Percentiles rank a stretch among this genome's conserved stretches.
These are phyloP conservation scores for Chalciporus piperatus DNA, from an alignment of 768 basidiomycete species.

Conservation along the genomic window DNA sequence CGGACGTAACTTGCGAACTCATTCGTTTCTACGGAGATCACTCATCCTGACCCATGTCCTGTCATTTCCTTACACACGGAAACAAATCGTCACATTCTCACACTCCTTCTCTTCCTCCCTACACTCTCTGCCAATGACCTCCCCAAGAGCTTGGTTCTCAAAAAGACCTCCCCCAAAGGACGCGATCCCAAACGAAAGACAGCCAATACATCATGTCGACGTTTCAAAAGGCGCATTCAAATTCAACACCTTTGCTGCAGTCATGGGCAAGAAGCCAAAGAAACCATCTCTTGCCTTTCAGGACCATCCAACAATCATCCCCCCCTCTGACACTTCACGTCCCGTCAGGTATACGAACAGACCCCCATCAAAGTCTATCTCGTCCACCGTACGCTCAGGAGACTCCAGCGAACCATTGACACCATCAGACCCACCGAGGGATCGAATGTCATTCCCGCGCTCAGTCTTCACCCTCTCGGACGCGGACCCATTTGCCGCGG, in stretches of 20 bases:
- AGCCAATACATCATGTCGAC: constrained; percentile 12
- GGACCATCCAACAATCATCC: constrained; percentile 31
- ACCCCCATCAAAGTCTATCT: constrained; percentile 53
- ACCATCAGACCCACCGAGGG: constrained; percentile 42
- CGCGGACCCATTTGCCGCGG: constrained; percentile 60
- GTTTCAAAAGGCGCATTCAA: constrained; percentile 34
- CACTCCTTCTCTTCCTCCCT: neutral
- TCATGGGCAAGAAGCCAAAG: constrained; percentile 63
- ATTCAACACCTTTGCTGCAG: constrained; percentile 56
- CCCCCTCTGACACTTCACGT: constrained; percentile 19
- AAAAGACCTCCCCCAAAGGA: constrained; percentile 25
- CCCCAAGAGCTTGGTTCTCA: constrained; percentile 26
- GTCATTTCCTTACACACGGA: neutral
- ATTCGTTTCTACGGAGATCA: constrained; percentile 11
- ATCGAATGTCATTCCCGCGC: constrained; percentile 32
- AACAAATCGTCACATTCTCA: neutral
- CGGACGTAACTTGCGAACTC: neutral
- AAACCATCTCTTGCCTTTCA: constrained; percentile 56
- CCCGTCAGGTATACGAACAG: constrained; percentile 33
- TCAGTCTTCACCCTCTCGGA: constrained; percentile 65
- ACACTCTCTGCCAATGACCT: neutral
- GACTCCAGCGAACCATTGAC: constrained; percentile 54
- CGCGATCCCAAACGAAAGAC: constrained; percentile 33
- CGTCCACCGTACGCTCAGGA: constrained; percentile 50
- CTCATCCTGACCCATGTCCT: no score